Evolutionary conservation across 805 yeast genomes (phyloP).

Genomic region (Nakazawaea siamensis): DNA sequence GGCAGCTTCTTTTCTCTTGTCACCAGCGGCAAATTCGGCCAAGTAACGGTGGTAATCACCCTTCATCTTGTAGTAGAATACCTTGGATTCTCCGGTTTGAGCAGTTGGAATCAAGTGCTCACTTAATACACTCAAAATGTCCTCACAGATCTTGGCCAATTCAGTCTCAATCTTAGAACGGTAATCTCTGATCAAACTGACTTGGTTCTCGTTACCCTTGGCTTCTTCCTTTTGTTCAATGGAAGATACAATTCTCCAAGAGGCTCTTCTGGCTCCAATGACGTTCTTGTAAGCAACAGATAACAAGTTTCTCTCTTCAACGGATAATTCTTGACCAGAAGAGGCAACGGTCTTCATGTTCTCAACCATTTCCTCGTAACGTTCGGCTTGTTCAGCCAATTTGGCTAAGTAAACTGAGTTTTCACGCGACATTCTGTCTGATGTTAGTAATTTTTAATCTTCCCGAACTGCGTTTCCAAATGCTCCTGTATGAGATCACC

Average conservation of each 20-base stretch:
- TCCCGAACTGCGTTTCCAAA: too few species aligned
- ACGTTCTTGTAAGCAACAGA: conserved; percentile 98
- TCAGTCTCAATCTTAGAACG: conserved; percentile 92
- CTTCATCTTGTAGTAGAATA: conserved; percentile 97
- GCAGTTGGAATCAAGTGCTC: conserved; percentile 91
- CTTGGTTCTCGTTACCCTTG: conserved; percentile 90
- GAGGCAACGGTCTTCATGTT: conserved; percentile 97
- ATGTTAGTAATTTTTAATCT: too few species aligned
- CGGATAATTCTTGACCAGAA: conserved; percentile 89
- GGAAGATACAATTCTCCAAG: conserved; percentile 98
- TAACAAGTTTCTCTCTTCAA: conserved; percentile 94
- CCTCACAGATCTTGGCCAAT: conserved; percentile 89
- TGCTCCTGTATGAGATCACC: background rate
- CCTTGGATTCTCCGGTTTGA: conserved; percentile 95
- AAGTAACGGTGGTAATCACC: conserved; percentile 99
- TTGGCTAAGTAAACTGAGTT: conserved; percentile 97
- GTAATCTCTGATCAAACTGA: conserved; percentile 82
- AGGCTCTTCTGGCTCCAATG: conserved; percentile 98
- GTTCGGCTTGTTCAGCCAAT: conserved; percentile 98
- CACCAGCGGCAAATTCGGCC: conserved; percentile 92
- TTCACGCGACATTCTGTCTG: too few species aligned
- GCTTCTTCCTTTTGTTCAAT: conserved; percentile 98
- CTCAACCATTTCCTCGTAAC: conserved; percentile 99
- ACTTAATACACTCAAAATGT: conserved; percentile 80
- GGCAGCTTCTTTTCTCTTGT: conserved; percentile 88